Conservation (phyloP, 306 rosid genomes). For the Trifolium repens region DNA sequence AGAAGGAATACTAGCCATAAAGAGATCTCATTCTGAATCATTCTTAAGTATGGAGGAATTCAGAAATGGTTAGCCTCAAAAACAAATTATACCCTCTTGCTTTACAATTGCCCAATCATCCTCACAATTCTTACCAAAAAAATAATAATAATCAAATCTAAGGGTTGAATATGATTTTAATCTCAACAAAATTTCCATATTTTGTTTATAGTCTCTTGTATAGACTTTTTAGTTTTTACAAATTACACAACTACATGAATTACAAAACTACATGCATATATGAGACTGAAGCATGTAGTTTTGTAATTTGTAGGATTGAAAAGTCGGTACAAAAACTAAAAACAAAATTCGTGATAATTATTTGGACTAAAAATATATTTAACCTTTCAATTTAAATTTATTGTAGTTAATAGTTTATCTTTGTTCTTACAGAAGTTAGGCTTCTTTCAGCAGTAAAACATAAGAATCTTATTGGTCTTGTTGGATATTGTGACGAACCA, state of each 20-base stretch:
- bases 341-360: not conserved
- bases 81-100: not conserved
- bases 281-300: not conserved
- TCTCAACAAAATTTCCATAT: not conserved
- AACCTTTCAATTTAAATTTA: not conserved
- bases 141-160: too few species aligned
- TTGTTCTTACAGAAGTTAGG: conserved; percentile 64
- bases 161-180: too few species aligned
- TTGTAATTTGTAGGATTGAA: not conserved
- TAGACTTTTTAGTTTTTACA: not conserved
- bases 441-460: conserved; percentile 72
- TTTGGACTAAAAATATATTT: not conserved
- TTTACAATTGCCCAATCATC: not conserved
- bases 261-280: not conserved
- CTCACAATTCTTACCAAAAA: not conserved
- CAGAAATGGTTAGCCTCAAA: conserved; percentile 61
- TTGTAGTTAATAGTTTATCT: conserved; percentile 12
- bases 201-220: not conserved
- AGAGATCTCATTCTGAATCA: conserved; percentile 67
- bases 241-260: not conserved
- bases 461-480: conserved; percentile 70
- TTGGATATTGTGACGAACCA: conserved; percentile 84
- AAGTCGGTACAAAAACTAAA: not conserved
- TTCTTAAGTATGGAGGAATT: conserved; percentile 65
- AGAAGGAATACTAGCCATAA: conserved; percentile 69